Evolutionary conservation across 1,284 basidiomycete genomes (phyloP).

Genomic region (Pseudozyma hubeiensis): DNA sequence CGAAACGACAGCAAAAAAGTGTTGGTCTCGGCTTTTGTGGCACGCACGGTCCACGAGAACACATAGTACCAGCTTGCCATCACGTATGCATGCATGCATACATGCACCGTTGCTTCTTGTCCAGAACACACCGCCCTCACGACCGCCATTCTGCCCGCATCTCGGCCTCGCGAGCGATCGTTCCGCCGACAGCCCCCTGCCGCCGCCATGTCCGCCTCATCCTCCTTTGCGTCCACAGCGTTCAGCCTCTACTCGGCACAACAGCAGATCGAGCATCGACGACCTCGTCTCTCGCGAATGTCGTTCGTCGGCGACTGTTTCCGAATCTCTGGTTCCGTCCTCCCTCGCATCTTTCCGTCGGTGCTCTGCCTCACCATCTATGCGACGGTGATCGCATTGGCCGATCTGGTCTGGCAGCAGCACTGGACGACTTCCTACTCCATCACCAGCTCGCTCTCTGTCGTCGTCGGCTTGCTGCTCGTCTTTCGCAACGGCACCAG

Average conservation of each 20-base stretch:
- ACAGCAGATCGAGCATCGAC: constrained; percentile 32
- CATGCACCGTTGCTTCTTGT: neutral
- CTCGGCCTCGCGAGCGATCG: neutral
- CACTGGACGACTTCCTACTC: constrained; percentile 77
- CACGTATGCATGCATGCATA: constrained; percentile 4
- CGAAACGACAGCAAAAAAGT: constrained; percentile 2
- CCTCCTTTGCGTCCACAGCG: constrained; percentile 21
- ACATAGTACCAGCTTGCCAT: neutral
- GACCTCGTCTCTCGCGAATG: constrained; percentile 28
- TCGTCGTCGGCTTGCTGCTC: constrained; percentile 78
- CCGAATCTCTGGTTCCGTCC: constrained; percentile 75
- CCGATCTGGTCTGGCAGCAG: constrained; percentile 74
- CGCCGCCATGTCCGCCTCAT: constrained; percentile 8
- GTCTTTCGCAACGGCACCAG: constrained; percentile 68
- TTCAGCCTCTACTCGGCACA: constrained; percentile 31
- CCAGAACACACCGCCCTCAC: no score
- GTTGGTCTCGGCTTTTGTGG: constrained; percentile 16
- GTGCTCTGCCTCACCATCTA: constrained; percentile 85
- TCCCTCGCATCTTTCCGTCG: constrained; percentile 73
- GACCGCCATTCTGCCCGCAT: no score
- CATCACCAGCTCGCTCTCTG: constrained; percentile 84
- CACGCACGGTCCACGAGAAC: constrained; percentile 16
- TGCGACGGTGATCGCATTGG: constrained; percentile 74
- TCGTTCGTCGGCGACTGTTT: constrained; percentile 90
- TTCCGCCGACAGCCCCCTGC: neutral